A percentile compares a stretch with the other conserved stretches of the same genome.
Evolutionary conservation across 192 early-diverging fungal genomes (phyloP).

Genomic region (Paraglomus brasilianum): DNA sequence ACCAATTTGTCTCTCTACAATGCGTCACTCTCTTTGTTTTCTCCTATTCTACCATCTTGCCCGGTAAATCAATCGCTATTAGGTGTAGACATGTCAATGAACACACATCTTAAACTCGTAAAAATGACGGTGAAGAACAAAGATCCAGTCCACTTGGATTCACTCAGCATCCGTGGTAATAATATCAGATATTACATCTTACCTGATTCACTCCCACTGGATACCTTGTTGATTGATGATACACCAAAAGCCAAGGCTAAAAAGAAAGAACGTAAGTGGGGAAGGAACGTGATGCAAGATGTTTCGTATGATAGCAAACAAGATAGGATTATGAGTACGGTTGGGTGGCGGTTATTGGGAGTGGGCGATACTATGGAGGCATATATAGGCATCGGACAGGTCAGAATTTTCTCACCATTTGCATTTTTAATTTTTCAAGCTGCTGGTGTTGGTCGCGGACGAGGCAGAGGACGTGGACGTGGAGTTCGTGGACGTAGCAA

Average conservation of each 20-base stretch:
- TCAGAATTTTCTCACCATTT: conserved; percentile 13
- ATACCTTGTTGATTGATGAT: conserved; percentile 95
- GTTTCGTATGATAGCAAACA: not conserved
- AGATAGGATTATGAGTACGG: not conserved
- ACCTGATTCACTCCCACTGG: conserved; percentile 92
- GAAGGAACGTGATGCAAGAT: not conserved
- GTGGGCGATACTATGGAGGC: not conserved
- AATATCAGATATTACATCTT: conserved; percentile 95
- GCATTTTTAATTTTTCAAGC: conserved; percentile 6
- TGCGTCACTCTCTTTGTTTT: not conserved
- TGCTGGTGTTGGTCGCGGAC: conserved; percentile 59
- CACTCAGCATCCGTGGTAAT: conserved; percentile 93
- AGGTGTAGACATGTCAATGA: conserved; percentile 99
- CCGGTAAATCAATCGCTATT: not conserved
- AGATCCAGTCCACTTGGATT: conserved; percentile 87
- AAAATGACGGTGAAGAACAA: conserved; percentile 97
- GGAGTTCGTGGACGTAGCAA: conserved; percentile 60
- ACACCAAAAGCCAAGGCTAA: conserved; percentile 91
- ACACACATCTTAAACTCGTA: conserved; percentile 96
- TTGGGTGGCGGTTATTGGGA: not conserved
- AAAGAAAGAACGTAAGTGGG: conserved; percentile 63
- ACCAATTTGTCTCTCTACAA: not conserved
- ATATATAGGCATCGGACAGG: conserved; percentile 16
- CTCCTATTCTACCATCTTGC: not conserved
- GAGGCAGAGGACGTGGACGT: conserved; percentile 72